Evolutionary conservation across 371 early-diverging fungal genomes (phyloP).

Genomic region (Mortierella sp.): DNA sequence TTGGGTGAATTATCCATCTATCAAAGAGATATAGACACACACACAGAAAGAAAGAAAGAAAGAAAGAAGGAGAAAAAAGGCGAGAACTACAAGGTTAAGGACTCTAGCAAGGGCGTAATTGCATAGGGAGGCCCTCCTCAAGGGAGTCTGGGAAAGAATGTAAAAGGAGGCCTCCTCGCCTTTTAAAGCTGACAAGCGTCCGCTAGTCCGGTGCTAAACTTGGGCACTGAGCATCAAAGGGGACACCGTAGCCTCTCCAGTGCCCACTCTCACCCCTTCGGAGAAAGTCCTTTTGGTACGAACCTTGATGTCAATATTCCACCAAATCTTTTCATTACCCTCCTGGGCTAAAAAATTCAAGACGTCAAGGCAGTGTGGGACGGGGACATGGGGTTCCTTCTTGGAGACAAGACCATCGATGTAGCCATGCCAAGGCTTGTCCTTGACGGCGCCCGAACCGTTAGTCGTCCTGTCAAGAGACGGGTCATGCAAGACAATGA

Average conservation of each 20-base stretch:
- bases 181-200: no score
- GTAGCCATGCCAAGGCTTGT: constrained; percentile 65
- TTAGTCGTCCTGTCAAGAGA: constrained; percentile 67
- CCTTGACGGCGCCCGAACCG: constrained; percentile 61
- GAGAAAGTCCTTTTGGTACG: background rate
- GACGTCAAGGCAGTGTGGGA: constrained; percentile 68
- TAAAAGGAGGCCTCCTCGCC: no score
- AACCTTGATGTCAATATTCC: constrained; percentile 76
- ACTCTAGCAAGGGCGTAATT: background rate
- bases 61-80: background rate
- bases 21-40: background rate
- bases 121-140: constrained; percentile 4
- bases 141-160: constrained; percentile 6
- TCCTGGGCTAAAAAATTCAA: constrained; percentile 63
- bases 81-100: background rate
- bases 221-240: no score
- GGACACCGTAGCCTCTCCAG: no score
- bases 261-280: no score
- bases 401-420: constrained; percentile 66
- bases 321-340: constrained; percentile 58
- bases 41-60: no score
- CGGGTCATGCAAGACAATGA: constrained; percentile 74
- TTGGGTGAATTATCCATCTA: constrained; percentile 53
- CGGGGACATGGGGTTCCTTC: constrained; percentile 57
- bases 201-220: no score